A percentile compares a stretch with the other conserved stretches of the same genome.
phyloP scores from a whole-genome alignment of 192 early-diverging fungal species.

The Coemansia sp. region DNA sequence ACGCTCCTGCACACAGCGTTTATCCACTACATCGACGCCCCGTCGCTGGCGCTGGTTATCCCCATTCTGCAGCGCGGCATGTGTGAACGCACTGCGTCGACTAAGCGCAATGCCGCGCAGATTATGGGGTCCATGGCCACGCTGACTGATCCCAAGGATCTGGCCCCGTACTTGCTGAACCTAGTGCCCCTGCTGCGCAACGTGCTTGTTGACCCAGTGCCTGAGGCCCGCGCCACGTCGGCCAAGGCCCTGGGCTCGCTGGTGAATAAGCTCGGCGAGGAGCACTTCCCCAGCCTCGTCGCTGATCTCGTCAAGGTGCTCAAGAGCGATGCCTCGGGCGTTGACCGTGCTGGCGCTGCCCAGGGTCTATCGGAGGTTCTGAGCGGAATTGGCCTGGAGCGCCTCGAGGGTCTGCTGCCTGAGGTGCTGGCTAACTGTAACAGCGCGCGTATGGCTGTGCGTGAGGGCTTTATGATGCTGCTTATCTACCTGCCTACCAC shows the following conservation, averaged over 20 bases:
- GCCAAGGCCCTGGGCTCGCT: conserved; percentile 93
- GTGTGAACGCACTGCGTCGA: conserved; percentile 83
- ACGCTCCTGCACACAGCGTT: conserved; percentile 93
- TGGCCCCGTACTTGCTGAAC: conserved; percentile 84
- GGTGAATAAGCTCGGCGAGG: conserved; percentile 91
- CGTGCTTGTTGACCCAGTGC: conserved; percentile 94
- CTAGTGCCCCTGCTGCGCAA: conserved; percentile 89
- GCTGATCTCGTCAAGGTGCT: conserved; percentile 85
- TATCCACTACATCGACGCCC: conserved; percentile 98
- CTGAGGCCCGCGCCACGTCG: conserved; percentile 91
- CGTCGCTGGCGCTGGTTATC: conserved; percentile 92
- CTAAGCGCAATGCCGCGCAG: conserved; percentile 95
- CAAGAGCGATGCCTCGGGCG: conserved; percentile 86
- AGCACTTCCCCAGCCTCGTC: conserved; percentile 91
- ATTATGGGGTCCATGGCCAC: conserved; percentile 99
- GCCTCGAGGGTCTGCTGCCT: conserved; percentile 87
- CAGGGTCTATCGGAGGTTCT: conserved; percentile 96
- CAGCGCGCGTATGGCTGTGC: conserved; percentile 74
- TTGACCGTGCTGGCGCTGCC: conserved; percentile 95
- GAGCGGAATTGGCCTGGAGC: conserved; percentile 82
- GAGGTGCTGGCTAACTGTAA: conserved; percentile 83
- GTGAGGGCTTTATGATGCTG: conserved; percentile 97
- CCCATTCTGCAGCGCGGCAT: conserved; percentile 94
- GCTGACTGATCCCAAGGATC: conserved; percentile 89
- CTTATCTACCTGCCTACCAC: conserved; percentile 96